phyloP scores from a whole-genome alignment of 1,284 basidiomycete species.

The Psilocybe mexicana region DNA sequence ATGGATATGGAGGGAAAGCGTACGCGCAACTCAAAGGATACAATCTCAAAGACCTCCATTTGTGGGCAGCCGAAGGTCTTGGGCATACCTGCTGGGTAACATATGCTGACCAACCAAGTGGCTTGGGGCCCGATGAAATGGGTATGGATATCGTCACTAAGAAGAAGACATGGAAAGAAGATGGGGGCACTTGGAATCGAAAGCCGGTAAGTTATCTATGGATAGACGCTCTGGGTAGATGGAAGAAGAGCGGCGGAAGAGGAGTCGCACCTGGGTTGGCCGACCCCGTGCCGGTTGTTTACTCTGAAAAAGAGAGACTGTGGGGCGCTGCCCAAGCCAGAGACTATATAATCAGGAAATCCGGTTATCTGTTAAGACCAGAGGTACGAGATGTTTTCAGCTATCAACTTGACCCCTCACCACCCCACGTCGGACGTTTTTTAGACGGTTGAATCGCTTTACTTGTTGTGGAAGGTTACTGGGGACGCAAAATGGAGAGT shows the following conservation, averaged over 20 bases:
- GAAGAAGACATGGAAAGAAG: slow-evolving; percentile 13
- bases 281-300: slow-evolving; percentile 35
- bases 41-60: slow-evolving; percentile 53
- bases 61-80: slow-evolving; percentile 70
- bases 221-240: slow-evolving; percentile 53
- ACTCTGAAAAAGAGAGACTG: slow-evolving; percentile 26
- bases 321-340: slow-evolving; percentile 25
- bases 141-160: slow-evolving; percentile 27
- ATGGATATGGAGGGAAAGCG: slow-evolving; percentile 38
- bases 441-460: slow-evolving; percentile 71
- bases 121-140: slow-evolving; percentile 61
- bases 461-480: slow-evolving; percentile 69
- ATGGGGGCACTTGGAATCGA: slow-evolving; percentile 11
- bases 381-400: slow-evolving; percentile 47
- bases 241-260: slow-evolving; percentile 45
- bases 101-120: slow-evolving; percentile 62
- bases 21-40: slow-evolving; percentile 40
- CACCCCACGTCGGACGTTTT: slow-evolving; percentile 4
- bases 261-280: slow-evolving; percentile 56
- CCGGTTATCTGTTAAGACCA: slow-evolving; percentile 58
- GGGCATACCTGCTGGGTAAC: slow-evolving; percentile 65
- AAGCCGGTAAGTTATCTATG: slow-evolving; percentile 38
- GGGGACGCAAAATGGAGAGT: slow-evolving; percentile 68
- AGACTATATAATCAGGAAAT: slow-evolving; percentile 51
- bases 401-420: neutral